Percentiles rank a stretch among this genome's conserved stretches.
Evolutionary conservation across 768 basidiomycete species (phyloP).

Genomic region (Clavaria fumosa): DNA sequence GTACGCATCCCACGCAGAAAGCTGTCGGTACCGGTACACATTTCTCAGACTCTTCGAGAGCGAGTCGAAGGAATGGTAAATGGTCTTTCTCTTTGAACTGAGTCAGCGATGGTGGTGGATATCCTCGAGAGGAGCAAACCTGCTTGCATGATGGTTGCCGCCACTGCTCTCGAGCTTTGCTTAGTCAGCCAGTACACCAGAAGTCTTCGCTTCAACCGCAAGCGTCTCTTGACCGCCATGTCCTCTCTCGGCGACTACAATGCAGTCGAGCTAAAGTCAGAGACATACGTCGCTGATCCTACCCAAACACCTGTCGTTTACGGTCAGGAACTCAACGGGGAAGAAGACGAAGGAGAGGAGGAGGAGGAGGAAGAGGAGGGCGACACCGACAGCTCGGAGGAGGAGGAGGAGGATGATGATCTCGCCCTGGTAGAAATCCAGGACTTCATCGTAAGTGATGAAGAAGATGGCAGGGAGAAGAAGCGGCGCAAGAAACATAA

Average conservation of each 20-base stretch:
- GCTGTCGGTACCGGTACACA: conserved; percentile 58
- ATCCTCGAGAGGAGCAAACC: no score
- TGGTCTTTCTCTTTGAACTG: conserved; percentile 12
- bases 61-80: conserved; percentile 38
- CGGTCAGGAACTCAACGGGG: conserved; percentile 19
- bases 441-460: conserved; percentile 86
- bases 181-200: no score
- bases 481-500: conserved; percentile 58
- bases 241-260: no score
- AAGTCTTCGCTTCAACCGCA: no score
- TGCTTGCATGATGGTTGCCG: no score
- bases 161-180: no score
- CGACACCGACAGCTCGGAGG: conserved; percentile 68
- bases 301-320: conserved; percentile 31
- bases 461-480: conserved; percentile 58
- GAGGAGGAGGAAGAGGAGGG: conserved; percentile 46
- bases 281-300: no score
- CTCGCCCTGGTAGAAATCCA: conserved; percentile 67
- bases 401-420: conserved; percentile 83
- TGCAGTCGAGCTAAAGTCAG: no score
- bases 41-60: conserved; percentile 55
- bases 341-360: conserved; percentile 24
- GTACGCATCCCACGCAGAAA: conserved; percentile 84
- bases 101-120: no score
- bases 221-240: no score